phyloP scores from a whole-genome alignment of 2,329 filamentous ascomycete species.

The Paecilomyces fulvus region DNA sequence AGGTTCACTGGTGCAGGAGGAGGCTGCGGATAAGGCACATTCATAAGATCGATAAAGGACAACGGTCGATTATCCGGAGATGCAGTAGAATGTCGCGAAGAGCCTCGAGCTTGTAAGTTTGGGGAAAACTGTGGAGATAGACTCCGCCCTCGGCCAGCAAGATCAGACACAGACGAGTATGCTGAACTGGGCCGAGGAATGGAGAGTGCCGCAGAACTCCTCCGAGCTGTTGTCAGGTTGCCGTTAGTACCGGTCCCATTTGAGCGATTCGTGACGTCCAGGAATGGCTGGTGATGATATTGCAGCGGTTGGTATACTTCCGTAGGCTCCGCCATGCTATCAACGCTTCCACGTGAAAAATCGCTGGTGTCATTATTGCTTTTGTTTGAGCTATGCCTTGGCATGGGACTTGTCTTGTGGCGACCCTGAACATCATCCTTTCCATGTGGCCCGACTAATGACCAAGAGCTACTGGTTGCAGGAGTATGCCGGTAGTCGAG shows the following conservation, averaged over 20 bases:
- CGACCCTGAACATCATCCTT: constrained; percentile 14
- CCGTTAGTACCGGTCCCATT: constrained; percentile 44
- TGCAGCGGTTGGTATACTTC: constrained; percentile 40
- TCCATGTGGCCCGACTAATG: constrained; percentile 19
- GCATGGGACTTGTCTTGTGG: constrained; percentile 14
- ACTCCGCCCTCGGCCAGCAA: constrained; percentile 53
- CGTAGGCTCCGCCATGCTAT: constrained; percentile 23
- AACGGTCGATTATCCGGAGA: constrained; percentile 52
- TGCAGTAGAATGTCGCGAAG: constrained; percentile 41
- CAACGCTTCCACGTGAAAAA: constrained; percentile 29
- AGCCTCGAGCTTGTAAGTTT: constrained; percentile 38
- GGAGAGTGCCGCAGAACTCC: constrained; percentile 46
- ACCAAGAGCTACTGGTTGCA: constrained; percentile 28
- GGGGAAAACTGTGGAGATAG: constrained; percentile 46
- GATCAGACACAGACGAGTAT: constrained; percentile 67
- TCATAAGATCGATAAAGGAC: constrained; percentile 56
- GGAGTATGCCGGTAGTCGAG: constrained; percentile 22
- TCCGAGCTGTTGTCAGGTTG: constrained; percentile 51
- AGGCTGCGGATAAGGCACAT: constrained; percentile 71
- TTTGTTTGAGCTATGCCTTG: constrained; percentile 13
- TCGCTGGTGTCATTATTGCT: constrained; percentile 15
- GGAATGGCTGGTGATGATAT: constrained; percentile 44
- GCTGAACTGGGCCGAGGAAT: constrained; percentile 64
- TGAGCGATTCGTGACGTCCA: constrained; percentile 15
- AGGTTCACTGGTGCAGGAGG: constrained; percentile 55